Percentiles rank a stretch among this genome's conserved stretches.
phyloP scores from a whole-genome alignment of 78 protist species.

The slime mould (Dictyostelium discoideum) region dicty_2.7 NC_007090.3:969001-969500 shows the following conservation, averaged over 20 bases:
- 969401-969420: slow-evolving; percentile 13
- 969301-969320: not conserved
- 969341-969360: too few relatives aligned
- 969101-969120: slow-evolving; percentile 29
- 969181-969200: not conserved
- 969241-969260: slow-evolving; percentile 37
- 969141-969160: slow-evolving; percentile 53
- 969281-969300: slow-evolving; percentile 23
- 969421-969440: slow-evolving; percentile 32
- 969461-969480: slow-evolving; percentile 16
- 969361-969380: not conserved
- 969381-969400: not conserved
- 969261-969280: slow-evolving; percentile 36
- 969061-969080: slow-evolving; percentile 45
- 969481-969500: slow-evolving; percentile 41
- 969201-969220: slow-evolving; percentile 28
- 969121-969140: slow-evolving; percentile 6
- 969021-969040: not conserved
- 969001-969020: not conserved
- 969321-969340: too few relatives aligned
- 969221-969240: not conserved
- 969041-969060: not conserved
- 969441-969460: slow-evolving; percentile 30
- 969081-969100: slow-evolving; percentile 3
- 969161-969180: slow-evolving; percentile 11